Evolutionary conservation across 2,329 filamentous ascomycete species (phyloP).

Genomic region (Paraphoma chrysanthemicola): DNA sequence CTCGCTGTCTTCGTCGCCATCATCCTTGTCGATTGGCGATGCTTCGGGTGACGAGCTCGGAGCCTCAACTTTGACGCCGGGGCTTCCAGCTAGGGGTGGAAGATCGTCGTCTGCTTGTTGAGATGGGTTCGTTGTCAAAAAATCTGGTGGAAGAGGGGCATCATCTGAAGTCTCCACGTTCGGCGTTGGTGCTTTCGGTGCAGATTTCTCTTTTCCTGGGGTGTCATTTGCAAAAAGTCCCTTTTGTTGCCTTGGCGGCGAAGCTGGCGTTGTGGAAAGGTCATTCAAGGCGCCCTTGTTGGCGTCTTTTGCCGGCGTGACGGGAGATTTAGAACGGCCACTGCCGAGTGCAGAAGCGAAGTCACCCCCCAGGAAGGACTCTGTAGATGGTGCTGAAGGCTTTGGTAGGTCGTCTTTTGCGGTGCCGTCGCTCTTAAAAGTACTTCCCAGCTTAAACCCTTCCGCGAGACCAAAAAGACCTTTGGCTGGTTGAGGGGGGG

Average conservation of each 20-base stretch:
- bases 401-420: conserved; percentile 66
- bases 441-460: conserved; percentile 71
- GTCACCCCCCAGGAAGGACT: conserved; percentile 66
- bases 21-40: conserved; percentile 37
- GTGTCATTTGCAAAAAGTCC: conserved; percentile 28
- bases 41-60: conserved; percentile 43
- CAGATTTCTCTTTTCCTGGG: conserved; percentile 22
- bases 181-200: conserved; percentile 43
- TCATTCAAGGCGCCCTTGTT: conserved; percentile 41
- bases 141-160: conserved; percentile 49
- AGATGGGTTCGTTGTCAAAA: conserved; percentile 36
- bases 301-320: conserved; percentile 50
- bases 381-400: conserved; percentile 51
- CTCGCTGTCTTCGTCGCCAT: conserved; percentile 47
- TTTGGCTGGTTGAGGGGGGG: conserved; percentile 27
- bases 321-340: conserved; percentile 29
- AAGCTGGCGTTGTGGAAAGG: conserved; percentile 46
- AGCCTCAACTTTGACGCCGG: conserved; percentile 52
- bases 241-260: conserved; percentile 32
- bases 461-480: conserved; percentile 42
- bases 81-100: conserved; percentile 56
- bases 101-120: conserved; percentile 47
- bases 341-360: conserved; percentile 67
- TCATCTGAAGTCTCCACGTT: conserved; percentile 34
- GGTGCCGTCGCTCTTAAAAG: conserved; percentile 70